Evolutionary conservation across 331 rosid species (phyloP).

Genomic region (Arachis monticola): DNA sequence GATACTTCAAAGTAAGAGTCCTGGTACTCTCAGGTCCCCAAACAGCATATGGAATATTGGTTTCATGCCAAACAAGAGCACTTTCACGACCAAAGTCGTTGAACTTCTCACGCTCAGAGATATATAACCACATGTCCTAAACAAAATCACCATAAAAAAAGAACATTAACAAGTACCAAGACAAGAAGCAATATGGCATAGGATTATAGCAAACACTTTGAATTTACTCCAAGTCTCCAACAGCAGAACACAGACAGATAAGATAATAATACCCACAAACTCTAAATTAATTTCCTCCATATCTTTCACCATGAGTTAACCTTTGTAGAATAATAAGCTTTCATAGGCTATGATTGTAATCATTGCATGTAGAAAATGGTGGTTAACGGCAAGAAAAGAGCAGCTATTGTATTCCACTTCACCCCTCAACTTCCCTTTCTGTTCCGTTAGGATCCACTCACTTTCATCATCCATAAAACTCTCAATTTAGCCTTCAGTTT

Average conservation of each 20-base stretch:
- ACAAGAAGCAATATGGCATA: constrained; percentile 8
- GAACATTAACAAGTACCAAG: constrained; percentile 4
- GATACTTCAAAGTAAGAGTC: constrained; percentile 61
- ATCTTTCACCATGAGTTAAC: neutral
- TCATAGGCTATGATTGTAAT: too few species aligned
- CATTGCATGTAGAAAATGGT: too few species aligned
- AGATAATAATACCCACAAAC: neutral
- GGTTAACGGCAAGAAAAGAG: too few species aligned
- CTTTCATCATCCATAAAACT: too few species aligned
- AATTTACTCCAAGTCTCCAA: neutral
- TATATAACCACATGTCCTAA: constrained; percentile 97
- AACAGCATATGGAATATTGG: constrained; percentile 76
- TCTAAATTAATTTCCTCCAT: neutral
- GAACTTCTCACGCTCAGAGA: constrained; percentile 79
- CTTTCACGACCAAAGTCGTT: constrained; percentile 73
- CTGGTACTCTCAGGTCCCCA: constrained; percentile 80
- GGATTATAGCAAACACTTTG: constrained; percentile 10
- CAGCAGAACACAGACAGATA: constrained; percentile 8
- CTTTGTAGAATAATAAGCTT: neutral
- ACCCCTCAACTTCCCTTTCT: too few species aligned
- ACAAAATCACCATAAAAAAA: constrained; percentile 18
- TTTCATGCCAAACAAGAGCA: constrained; percentile 90
- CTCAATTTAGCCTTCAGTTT: neutral
- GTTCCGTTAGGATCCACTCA: too few species aligned
- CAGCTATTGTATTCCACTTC: neutral